Conservation (phyloP, 495 filamentous ascomycete genomes). For the Tuber aestivum region DNA sequence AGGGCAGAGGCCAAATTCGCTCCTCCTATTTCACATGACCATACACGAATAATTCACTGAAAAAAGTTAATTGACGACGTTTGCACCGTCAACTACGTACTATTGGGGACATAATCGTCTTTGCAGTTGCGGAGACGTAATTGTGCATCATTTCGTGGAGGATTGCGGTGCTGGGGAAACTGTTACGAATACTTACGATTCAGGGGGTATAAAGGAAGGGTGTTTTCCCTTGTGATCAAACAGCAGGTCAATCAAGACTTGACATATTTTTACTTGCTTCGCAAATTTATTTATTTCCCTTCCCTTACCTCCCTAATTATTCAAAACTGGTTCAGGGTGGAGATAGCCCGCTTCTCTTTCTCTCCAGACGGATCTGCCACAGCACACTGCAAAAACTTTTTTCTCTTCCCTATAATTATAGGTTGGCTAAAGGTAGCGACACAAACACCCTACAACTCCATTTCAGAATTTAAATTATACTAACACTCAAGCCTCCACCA, state of each 20-base stretch:
- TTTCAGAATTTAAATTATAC: neutral
- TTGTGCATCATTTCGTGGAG: neutral
- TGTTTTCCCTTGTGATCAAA: neutral
- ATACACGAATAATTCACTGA: neutral
- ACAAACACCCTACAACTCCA: too few relatives aligned
- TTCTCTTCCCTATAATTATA: too few relatives aligned
- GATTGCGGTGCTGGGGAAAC: neutral
- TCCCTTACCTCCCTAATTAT: neutral
- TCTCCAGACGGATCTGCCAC: neutral
- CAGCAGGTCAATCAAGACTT: neutral
- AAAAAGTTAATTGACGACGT: neutral
- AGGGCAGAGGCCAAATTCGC: neutral
- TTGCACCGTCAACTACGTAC: neutral
- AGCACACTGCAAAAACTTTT: neutral
- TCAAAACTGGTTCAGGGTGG: neutral
- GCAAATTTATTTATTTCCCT: neutral
- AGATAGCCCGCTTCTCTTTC: neutral
- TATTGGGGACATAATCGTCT: neutral
- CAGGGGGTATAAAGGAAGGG: neutral
- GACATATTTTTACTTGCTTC: neutral
- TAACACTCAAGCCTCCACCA: neutral
- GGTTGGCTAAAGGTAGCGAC: too few relatives aligned
- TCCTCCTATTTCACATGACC: neutral
- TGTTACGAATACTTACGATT: neutral
- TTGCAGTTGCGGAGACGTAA: neutral